These are phyloP conservation scores for Thuidium tamariscinum DNA, from an alignment of 225 moss, liverwort and hornwort species.

Conservation along the genomic window DNA sequence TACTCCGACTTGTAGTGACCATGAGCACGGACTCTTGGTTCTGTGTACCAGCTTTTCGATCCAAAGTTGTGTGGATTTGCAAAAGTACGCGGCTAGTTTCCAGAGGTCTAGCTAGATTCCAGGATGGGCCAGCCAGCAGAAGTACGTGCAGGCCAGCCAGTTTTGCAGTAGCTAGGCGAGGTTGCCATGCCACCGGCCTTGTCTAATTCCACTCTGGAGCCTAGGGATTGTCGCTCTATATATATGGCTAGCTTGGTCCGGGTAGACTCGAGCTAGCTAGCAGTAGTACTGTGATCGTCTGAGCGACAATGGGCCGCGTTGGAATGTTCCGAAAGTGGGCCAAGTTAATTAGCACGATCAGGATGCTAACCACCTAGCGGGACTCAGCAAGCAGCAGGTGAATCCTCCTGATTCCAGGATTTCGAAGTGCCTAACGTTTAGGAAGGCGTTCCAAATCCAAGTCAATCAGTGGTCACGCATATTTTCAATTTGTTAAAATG, in stretches of 20 bases:
- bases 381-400: neutral
- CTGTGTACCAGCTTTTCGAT: neutral
- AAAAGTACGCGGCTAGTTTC: neutral
- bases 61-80: neutral
- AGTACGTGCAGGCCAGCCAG: neutral
- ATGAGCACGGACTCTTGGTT: neutral
- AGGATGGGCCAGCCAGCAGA: neutral
- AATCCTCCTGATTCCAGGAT: neutral
- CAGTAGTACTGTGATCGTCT: neutral
- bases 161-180: neutral
- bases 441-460: neutral
- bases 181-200: conserved; percentile 6
- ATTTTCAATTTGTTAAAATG: neutral
- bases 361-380: neutral
- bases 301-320: neutral
- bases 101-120: neutral
- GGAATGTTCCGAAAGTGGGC: neutral
- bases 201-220: neutral
- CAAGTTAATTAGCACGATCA: neutral
- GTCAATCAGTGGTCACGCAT: neutral
- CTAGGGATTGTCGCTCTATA: neutral
- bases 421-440: no score
- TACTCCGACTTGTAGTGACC: neutral
- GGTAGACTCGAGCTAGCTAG: neutral
- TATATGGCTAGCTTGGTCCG: neutral